Evolutionary conservation across 2,329 filamentous ascomycete species (phyloP).

Genomic region (Monilinia fructicola): DNA sequence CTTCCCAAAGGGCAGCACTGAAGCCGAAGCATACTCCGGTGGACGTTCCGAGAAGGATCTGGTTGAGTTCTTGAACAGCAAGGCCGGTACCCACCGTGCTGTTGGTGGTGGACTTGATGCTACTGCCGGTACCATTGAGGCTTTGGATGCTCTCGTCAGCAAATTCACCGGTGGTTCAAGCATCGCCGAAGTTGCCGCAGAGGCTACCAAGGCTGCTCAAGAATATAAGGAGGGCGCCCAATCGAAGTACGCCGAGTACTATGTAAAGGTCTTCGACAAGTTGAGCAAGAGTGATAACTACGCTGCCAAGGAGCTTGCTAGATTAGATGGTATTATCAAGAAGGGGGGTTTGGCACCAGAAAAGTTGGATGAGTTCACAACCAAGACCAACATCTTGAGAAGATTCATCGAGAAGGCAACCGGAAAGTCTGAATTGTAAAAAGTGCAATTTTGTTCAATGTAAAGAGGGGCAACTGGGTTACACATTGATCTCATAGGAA

Average conservation of each 20-base stretch:
- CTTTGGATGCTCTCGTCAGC: slow-evolving; percentile 72
- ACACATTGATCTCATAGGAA: not conserved
- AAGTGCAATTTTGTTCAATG: slow-evolving; percentile 4
- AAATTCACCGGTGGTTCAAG: slow-evolving; percentile 64
- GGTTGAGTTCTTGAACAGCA: slow-evolving; percentile 79
- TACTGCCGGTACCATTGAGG: slow-evolving; percentile 77
- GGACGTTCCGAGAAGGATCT: slow-evolving; percentile 76
- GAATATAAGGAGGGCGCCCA: slow-evolving; percentile 60
- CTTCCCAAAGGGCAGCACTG: slow-evolving; percentile 82
- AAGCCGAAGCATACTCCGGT: slow-evolving; percentile 69
- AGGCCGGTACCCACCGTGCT: slow-evolving; percentile 82
- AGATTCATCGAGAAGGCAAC: slow-evolving; percentile 67
- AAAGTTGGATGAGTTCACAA: slow-evolving; percentile 86
- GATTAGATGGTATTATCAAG: slow-evolving; percentile 75
- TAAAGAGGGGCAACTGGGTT: not conserved
- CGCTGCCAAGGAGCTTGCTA: slow-evolving; percentile 79
- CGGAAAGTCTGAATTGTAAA: slow-evolving; percentile 57
- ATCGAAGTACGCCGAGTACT: slow-evolving; percentile 88
- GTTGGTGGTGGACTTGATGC: slow-evolving; percentile 77
- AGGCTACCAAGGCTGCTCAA: slow-evolving; percentile 70
- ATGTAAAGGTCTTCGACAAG: slow-evolving; percentile 88
- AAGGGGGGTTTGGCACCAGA: slow-evolving; percentile 82
- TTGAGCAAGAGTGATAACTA: slow-evolving; percentile 73
- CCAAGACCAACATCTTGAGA: slow-evolving; percentile 83
- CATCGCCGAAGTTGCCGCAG: slow-evolving; percentile 63